Evolutionary conservation across 805 yeast genomes (phyloP).

Genomic region (Barnettozyma californica): DNA sequence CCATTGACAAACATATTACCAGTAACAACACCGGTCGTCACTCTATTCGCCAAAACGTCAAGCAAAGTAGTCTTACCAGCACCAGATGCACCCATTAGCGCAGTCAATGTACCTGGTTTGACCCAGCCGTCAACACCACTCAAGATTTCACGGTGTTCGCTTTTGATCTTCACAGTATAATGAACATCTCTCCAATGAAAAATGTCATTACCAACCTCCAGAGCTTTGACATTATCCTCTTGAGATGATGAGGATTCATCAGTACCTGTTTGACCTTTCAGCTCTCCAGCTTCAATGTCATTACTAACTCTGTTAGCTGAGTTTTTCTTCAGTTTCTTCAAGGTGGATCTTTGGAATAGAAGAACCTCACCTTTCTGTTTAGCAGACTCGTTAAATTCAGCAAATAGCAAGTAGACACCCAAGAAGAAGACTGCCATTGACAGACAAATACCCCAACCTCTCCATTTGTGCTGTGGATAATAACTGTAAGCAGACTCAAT

Average conservation of each 20-base stretch:
- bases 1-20: conserved; percentile 68
- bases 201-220: conserved; percentile 39
- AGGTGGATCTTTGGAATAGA: conserved; percentile 47
- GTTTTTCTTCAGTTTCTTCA: conserved; percentile 41
- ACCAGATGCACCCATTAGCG: conserved; percentile 73
- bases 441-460: conserved; percentile 56
- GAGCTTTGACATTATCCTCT: conserved; percentile 21
- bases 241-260: conserved; percentile 7
- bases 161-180: conserved; percentile 61
- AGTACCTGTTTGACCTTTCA: conserved; percentile 24
- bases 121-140: conserved; percentile 75
- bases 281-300: conserved; percentile 24
- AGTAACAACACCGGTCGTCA: conserved; percentile 63
- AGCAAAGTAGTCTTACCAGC: conserved; percentile 77
- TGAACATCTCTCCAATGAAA: conserved; percentile 77
- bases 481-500: conserved; percentile 40
- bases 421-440: conserved; percentile 53
- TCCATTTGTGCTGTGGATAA: conserved; percentile 47
- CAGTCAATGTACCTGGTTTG: conserved; percentile 76
- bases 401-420: conserved; percentile 43
- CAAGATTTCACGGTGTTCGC: conserved; percentile 55
- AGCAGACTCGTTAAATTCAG: conserved; percentile 57
- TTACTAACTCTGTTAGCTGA: conserved; percentile 23
- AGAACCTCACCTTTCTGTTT: conserved; percentile 68
- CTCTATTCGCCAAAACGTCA: conserved; percentile 66